Base-by-base conservation (phyloP, 2,329 filamentous ascomycete genomes). In the Xenoacremonium recifei region DNA sequence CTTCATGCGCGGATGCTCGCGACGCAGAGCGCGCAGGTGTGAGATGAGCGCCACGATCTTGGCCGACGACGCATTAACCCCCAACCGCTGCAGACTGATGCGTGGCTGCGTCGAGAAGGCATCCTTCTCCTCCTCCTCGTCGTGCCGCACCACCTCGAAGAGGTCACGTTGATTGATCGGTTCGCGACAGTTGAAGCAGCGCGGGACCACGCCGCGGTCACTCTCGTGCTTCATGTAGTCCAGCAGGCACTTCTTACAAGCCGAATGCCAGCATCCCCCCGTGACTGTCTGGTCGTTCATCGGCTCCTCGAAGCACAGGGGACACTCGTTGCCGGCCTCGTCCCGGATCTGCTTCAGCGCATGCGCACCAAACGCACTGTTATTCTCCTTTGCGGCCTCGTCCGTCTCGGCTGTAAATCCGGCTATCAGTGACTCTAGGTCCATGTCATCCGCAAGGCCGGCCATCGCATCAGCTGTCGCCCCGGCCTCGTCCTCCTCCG, bases 251-350 rank as follows among this genome's bases (percentile, higher is more conserved):
- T 88, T 85, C 66, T 93, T 96, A 71, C 93, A 99, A 1, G 93
- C 91, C 23, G 89, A 95, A 65, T 99, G 93, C 90, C 93, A 99
- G 67, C 93, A 99, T 1, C 89, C 23, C 7, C 29, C 89, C 1
- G 93, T 97, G 2, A 99, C 93, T 1, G 87, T 86, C 60, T 95
- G 92, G 40, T 96, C 87, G 30, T 89, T 80, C 90, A 97, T 97
- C 4, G 91, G 90, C 63, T 97, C 93, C 63, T 97, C 92, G 4
- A 88, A 82, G 66, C 93, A 99, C 39, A 99, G 87, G 0, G 93
- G 92, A 57, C 93, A 99, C 68, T 99, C 93, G 47, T 86, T 86
- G 45, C 85, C 81, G 1, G 87, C 84, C 58, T 97, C 92, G 40
- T 88, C 87, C 51, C 95, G 87, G 35, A 99, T 99, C 63, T 97